Base-by-base conservation (phyloP, 371 early-diverging fungal genomes). In the Apophysomyces sp. region DNA sequence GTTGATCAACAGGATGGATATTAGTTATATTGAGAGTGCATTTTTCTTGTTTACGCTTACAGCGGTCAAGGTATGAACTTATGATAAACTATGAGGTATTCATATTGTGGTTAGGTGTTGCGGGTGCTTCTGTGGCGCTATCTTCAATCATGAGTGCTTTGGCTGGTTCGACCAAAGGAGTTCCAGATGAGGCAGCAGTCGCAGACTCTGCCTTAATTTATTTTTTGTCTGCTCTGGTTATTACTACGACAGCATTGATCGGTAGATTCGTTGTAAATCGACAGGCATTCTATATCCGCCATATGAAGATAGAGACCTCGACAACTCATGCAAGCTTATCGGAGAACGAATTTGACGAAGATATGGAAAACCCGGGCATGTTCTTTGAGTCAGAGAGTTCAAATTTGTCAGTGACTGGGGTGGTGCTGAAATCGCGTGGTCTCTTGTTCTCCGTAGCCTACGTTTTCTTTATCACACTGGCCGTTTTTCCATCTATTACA, bases 401-500 rank as follows among this genome's bases (percentile, higher is more conserved):
- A 3, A 44, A 37, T 24, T 34, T 11, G 30, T 21, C 37, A 31
- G 32, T 29, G 30, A 51, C n/a, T 51, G 58, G 11, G 55, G 34
- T 16, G 65, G 39, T 80, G 11, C 59, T 67, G 29, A 76, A 76
- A 63, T 74, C 77, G 5, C 39, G 34, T 32, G 72, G 78, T 16
- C 66, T 86, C 24, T 74, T 80, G 9, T 80, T 86, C 57, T 73
- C 86, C 13, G 78, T 91, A 3, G 66, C 75, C 9, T 72, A 89
- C 34, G 77, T 83, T 18, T 92, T 92, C 71, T 63, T 78, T 0
- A 69, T 91, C 56, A 94, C 94, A 0, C 67, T 94, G 16, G 78
- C 86, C 28, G 64, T 93, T 15, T 94, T 89, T 72, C 94, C 94
- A 0, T 87, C 94, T 2, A 78, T 92, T 40, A 91, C 92, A 0